Percentiles rank a stretch among this genome's conserved stretches.
Conservation (phyloP, 208 protist genomes). For the Lotmaria passim region DNA sequence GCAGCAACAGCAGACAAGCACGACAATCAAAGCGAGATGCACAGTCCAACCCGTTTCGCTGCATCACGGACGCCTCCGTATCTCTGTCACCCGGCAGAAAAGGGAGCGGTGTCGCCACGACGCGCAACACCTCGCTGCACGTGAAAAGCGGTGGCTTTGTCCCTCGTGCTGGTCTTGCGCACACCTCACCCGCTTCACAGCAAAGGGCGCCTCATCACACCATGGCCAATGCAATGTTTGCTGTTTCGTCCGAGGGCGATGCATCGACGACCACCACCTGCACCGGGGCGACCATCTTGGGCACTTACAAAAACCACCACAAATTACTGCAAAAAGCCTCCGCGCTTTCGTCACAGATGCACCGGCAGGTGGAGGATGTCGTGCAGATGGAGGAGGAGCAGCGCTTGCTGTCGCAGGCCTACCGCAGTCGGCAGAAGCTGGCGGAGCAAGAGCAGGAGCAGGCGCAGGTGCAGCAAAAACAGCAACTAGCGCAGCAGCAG, state of each 20-base stretch:
- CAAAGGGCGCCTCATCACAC: neutral
- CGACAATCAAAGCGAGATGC: neutral
- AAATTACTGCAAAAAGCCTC: slow-evolving; percentile 39
- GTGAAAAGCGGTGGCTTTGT: neutral
- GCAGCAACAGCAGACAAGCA: slow-evolving; percentile 1
- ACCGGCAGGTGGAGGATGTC: slow-evolving; percentile 40
- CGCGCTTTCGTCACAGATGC: slow-evolving; percentile 42
- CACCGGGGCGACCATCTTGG: slow-evolving; percentile 33
- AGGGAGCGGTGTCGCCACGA: neutral
- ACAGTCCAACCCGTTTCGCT: neutral
- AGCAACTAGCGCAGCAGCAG: neutral
- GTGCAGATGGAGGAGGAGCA: slow-evolving; percentile 48
- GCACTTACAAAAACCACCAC: slow-evolving; percentile 35
- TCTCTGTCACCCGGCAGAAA: neutral
- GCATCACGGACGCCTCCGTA: neutral
- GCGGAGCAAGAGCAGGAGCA: slow-evolving; percentile 13
- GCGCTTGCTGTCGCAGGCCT: slow-evolving; percentile 29
- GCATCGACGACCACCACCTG: slow-evolving; percentile 1
- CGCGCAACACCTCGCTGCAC: neutral
- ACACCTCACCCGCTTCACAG: neutral
- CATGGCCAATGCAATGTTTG: neutral
- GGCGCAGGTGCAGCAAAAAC: slow-evolving; percentile 1
- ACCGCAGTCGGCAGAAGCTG: slow-evolving; percentile 25
- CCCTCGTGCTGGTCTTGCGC: neutral
- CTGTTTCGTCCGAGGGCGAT: neutral